A percentile compares a stretch with the other conserved stretches of the same genome.
Conservation (phyloP, 2,329 filamentous ascomycete genomes). For the Rhinocladiella similis region DNA sequence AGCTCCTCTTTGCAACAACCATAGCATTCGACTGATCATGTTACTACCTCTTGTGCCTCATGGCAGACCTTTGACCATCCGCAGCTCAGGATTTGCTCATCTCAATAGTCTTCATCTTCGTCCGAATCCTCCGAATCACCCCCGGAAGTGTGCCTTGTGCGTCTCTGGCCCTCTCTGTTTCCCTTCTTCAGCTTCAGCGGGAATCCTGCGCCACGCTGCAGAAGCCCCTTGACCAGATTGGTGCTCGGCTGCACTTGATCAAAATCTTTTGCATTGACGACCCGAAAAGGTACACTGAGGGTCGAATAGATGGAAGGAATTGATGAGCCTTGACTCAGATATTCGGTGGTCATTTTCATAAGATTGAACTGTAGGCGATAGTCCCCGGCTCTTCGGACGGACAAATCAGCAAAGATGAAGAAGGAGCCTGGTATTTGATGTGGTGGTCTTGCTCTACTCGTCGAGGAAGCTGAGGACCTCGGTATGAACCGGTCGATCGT, state of each 20-base stretch:
- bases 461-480: neutral
- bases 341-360: conserved; percentile 37
- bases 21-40: too few species aligned
- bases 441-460: conserved; percentile 4
- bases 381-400: conserved; percentile 45
- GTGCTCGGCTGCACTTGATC: conserved; percentile 31
- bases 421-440: conserved; percentile 40
- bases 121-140: conserved; percentile 21
- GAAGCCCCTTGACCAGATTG: conserved; percentile 28
- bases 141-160: conserved; percentile 14
- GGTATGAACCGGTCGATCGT: conserved; percentile 2
- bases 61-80: too few species aligned
- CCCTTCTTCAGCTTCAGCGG: conserved; percentile 32
- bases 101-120: conserved; percentile 9
- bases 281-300: conserved; percentile 26
- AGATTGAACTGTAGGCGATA: conserved; percentile 49
- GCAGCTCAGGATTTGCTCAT: too few species aligned
- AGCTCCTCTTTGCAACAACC: too few species aligned
- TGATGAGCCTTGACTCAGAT: conserved; percentile 9
- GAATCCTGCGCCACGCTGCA: conserved; percentile 28
- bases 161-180: conserved; percentile 25
- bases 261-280: conserved; percentile 32
- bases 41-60: too few species aligned
- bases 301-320: conserved; percentile 19
- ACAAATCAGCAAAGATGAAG: conserved; percentile 51